Conservation (phyloP, 1,284 basidiomycete genomes). For the Lentinus polychrous region DNA sequence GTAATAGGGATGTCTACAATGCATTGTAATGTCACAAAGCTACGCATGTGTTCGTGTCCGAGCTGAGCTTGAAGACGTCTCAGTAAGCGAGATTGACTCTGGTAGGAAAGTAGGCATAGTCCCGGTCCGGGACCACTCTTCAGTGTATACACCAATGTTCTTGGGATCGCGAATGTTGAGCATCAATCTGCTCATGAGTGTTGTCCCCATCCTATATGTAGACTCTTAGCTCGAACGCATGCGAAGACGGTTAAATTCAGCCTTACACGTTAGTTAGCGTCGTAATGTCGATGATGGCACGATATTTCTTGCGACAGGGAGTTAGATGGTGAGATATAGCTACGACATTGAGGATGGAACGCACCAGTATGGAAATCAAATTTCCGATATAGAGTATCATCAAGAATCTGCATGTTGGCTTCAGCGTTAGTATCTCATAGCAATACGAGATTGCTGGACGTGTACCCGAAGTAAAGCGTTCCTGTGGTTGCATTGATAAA, state of each 20-base stretch:
- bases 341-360: not conserved
- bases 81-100: too few species aligned
- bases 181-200: not conserved
- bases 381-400: not conserved
- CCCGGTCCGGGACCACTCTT: too few species aligned
- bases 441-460: not conserved
- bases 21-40: conserved; percentile 11
- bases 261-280: not conserved
- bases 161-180: conserved; percentile 2
- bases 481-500: not conserved
- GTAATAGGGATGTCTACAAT: not conserved
- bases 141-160: not conserved
- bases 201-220: not conserved
- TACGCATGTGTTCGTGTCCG: not conserved
- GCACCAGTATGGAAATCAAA: not conserved
- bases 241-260: not conserved
- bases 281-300: not conserved
- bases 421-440: not conserved
- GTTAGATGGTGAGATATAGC: not conserved
- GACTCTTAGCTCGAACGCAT: not conserved
- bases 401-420: not conserved
- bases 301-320: not conserved
- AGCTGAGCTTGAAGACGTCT: too few species aligned
- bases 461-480: not conserved
- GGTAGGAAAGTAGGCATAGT: too few species aligned